Conservation (phyloP, 2,329 filamentous ascomycete species). For the Trichophyton simii region DNA sequence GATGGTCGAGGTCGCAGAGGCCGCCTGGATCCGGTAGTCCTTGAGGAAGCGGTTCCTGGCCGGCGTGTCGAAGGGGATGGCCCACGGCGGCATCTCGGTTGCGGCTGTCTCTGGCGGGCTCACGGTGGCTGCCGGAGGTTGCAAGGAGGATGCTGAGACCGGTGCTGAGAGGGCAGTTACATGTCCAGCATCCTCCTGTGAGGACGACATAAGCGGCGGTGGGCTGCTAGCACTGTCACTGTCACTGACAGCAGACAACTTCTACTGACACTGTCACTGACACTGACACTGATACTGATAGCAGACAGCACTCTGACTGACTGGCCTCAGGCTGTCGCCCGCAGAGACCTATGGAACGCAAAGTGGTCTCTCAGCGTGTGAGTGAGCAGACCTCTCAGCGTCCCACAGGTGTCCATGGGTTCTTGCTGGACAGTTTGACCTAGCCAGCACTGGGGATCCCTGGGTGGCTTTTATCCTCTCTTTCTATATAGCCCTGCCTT, state of each 20-base stretch:
- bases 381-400: slow-evolving; percentile 40
- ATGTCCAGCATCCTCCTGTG: slow-evolving; percentile 25
- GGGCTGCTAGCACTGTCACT: neutral
- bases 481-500: neutral
- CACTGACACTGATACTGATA: too few species aligned
- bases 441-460: neutral
- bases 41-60: slow-evolving; percentile 34
- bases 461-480: neutral
- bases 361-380: slow-evolving; percentile 37
- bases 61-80: slow-evolving; percentile 28
- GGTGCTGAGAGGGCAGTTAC: slow-evolving; percentile 11
- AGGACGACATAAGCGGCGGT: slow-evolving; percentile 12
- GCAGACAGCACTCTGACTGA: neutral
- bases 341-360: slow-evolving; percentile 41
- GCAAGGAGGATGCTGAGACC: slow-evolving; percentile 17
- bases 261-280: too few species aligned
- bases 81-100: slow-evolving; percentile 21
- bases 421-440: neutral
- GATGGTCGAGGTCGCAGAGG: slow-evolving; percentile 33
- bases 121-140: slow-evolving; percentile 23
- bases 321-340: slow-evolving; percentile 21
- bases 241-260: too few species aligned
- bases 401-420: slow-evolving; percentile 37
- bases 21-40: slow-evolving; percentile 35
- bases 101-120: slow-evolving; percentile 10